phyloP scores from a whole-genome alignment of 257 asterid species.

The Handroanthus guayacan region DNA sequence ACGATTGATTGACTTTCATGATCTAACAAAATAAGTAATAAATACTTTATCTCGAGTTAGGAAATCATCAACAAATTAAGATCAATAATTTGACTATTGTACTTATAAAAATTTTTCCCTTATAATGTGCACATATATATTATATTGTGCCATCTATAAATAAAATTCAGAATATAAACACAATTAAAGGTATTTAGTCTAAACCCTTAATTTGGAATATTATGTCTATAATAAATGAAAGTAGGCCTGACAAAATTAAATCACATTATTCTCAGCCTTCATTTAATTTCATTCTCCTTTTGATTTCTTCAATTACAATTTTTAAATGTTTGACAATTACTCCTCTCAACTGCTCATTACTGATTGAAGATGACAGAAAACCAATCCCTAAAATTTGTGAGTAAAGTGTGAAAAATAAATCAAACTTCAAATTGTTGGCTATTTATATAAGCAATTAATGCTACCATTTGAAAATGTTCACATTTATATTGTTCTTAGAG shows the following conservation, averaged over 20 bases:
- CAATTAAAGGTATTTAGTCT: too few relatives aligned
- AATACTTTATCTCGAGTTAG: too few relatives aligned
- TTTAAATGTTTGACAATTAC: background rate
- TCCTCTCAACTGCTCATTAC: conserved; percentile 11
- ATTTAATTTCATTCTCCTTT: background rate
- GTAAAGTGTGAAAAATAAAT: background rate
- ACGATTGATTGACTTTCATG: too few relatives aligned
- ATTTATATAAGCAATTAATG: background rate
- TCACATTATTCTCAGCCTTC: background rate
- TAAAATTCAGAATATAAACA: too few relatives aligned
- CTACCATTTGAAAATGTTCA: conserved; percentile 1
- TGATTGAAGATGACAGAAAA: conserved; percentile 34
- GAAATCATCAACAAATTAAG: too few relatives aligned
- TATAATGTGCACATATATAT: too few relatives aligned
- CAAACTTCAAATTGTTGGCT: background rate
- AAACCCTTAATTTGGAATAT: too few relatives aligned
- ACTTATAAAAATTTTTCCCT: too few relatives aligned
- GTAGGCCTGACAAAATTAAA: background rate
- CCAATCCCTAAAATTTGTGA: conserved; percentile 10
- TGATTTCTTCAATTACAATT: background rate
- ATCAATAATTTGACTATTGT: too few relatives aligned
- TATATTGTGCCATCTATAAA: too few relatives aligned
- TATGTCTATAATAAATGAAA: too few relatives aligned
- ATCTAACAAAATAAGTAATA: too few relatives aligned
- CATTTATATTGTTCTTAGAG: conserved; percentile 6